These are phyloP conservation scores for Ascochyta fabae DNA, from an alignment of 2,329 filamentous ascomycete species.

Conservation along the genomic window DNA sequence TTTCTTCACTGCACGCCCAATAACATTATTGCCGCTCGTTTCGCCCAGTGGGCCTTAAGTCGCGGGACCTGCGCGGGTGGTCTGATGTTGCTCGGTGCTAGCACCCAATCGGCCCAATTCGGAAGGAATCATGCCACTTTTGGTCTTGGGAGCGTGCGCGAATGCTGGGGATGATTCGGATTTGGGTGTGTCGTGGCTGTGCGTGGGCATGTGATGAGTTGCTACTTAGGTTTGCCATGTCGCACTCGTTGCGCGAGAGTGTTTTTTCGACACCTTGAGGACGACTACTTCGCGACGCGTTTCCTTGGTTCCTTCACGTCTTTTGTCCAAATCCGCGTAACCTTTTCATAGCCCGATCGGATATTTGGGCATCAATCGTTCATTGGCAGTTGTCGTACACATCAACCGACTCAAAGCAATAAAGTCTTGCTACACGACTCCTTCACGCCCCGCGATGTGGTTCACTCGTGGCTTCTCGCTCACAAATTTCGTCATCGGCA, in stretches of 20 bases:
- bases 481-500: conserved; percentile 71
- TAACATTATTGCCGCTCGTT: conserved; percentile 24
- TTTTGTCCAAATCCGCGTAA: too few relatives aligned
- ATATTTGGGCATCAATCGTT: too few relatives aligned
- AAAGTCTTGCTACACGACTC: not conserved
- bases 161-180: not conserved
- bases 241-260: not conserved
- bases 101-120: conserved; percentile 23
- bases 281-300: too few relatives aligned
- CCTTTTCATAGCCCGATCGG: too few relatives aligned
- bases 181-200: too few relatives aligned
- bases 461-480: conserved; percentile 62
- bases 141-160: not conserved
- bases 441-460: conserved; percentile 43
- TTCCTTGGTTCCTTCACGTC: too few relatives aligned
- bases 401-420: not conserved
- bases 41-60: conserved; percentile 12
- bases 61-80: conserved; percentile 12
- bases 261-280: not conserved
- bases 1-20: not conserved
- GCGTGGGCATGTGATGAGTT: conserved; percentile 10
- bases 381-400: not conserved
- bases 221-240: not conserved
- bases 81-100: conserved; percentile 27
- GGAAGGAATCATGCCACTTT: conserved; percentile 34